These are phyloP conservation scores for Penicillium mononematosum DNA, from an alignment of 495 filamentous ascomycete species.

Conservation along the genomic window DNA sequence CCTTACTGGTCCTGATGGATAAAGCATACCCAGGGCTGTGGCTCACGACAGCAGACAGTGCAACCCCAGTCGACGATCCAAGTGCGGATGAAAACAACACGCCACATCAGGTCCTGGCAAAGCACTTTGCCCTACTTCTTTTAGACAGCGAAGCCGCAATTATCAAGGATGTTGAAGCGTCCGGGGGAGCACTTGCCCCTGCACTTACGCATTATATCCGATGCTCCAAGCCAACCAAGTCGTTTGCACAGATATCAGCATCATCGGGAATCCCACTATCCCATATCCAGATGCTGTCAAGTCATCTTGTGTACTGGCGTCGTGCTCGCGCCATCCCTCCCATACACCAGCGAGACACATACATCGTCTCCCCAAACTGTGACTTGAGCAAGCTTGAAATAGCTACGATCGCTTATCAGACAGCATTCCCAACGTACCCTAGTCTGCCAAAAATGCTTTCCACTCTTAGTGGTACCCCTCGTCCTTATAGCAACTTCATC, in stretches of 20 bases:
- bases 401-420: constrained; percentile 70
- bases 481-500: constrained; percentile 75
- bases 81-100: constrained; percentile 52
- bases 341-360: constrained; percentile 85
- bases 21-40: constrained; percentile 69
- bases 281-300: constrained; percentile 79
- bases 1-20: constrained; percentile 64
- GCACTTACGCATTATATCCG: constrained; percentile 81
- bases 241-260: constrained; percentile 76
- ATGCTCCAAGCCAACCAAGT: constrained; percentile 78
- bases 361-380: constrained; percentile 89
- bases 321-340: constrained; percentile 89
- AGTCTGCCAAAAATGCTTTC: constrained; percentile 81
- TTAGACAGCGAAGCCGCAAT: constrained; percentile 82
- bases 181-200: constrained; percentile 66
- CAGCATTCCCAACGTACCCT: constrained; percentile 76
- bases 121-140: constrained; percentile 82
- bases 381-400: constrained; percentile 69
- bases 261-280: constrained; percentile 68
- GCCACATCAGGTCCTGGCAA: constrained; percentile 62
- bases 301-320: constrained; percentile 93
- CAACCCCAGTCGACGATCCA: constrained; percentile 62
- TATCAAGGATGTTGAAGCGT: constrained; percentile 75
- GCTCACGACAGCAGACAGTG: constrained; percentile 80
- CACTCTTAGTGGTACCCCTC: constrained; percentile 69